A percentile compares a stretch with the other conserved stretches of the same genome.
phyloP scores from a whole-genome alignment of 306 rosid genomes.

The Vigna mungo region DNA sequence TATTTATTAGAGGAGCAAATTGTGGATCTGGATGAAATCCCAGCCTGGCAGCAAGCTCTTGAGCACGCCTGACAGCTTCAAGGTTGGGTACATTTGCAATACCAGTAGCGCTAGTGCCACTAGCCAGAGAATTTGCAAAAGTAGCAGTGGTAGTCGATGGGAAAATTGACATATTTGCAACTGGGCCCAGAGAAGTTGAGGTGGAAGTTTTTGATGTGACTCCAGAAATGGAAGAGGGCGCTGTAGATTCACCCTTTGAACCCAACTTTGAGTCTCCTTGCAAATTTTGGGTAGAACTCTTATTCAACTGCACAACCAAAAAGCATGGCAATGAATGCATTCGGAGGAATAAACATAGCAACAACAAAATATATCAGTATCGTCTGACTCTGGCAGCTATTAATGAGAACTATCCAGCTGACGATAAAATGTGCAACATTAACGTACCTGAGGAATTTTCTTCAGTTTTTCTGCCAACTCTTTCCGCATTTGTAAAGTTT shows the following conservation, averaged over 20 bases:
- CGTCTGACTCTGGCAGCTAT: background rate
- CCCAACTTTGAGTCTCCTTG: conserved; percentile 55
- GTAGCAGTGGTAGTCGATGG: conserved; percentile 49
- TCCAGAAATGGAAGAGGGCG: conserved; percentile 49
- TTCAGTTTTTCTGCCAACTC: conserved; percentile 76
- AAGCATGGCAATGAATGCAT: conserved; percentile 45
- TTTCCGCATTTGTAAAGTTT: conserved; percentile 82
- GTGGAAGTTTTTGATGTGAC: conserved; percentile 44
- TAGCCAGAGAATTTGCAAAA: conserved; percentile 37
- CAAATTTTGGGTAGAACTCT: conserved; percentile 55
- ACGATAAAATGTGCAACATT: conserved; percentile 5
- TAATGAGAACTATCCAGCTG: conserved; percentile 1
- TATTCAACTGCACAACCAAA: conserved; percentile 67
- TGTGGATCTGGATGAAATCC: conserved; percentile 96
- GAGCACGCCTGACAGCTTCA: conserved; percentile 95
- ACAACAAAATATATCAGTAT: background rate
- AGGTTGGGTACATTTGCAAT: conserved; percentile 53
- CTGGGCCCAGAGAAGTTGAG: conserved; percentile 48
- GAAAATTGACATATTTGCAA: conserved; percentile 52
- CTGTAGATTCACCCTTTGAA: conserved; percentile 54
- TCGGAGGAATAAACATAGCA: conserved; percentile 25
- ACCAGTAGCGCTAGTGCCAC: conserved; percentile 53
- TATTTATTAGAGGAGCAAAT: conserved; percentile 87
- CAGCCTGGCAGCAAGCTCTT: conserved; percentile 92
- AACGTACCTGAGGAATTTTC: conserved; percentile 73